These are phyloP conservation scores for Blepharisma stoltei DNA, from an alignment of 73 alveolate species.

Conservation along the genomic window DNA sequence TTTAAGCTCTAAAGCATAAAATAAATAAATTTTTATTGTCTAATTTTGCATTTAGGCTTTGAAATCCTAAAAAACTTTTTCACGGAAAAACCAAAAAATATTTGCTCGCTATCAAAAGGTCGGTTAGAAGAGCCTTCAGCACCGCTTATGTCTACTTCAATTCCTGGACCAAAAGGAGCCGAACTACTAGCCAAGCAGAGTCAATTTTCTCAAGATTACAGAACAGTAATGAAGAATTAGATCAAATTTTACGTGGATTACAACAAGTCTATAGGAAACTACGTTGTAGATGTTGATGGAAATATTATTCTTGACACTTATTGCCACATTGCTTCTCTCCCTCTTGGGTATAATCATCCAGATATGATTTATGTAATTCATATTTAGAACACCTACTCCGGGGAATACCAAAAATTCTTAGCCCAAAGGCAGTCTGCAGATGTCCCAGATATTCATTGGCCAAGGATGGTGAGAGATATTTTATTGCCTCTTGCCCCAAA, in stretches of 20 bases:
- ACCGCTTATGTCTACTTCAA: not conserved
- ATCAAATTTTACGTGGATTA: not conserved
- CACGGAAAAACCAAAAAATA: no score
- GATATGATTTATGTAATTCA: not conserved
- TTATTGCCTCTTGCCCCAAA: slow-evolving; percentile 23
- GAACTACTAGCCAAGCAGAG: not conserved
- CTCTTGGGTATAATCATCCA: slow-evolving; percentile 49
- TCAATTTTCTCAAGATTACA: not conserved
- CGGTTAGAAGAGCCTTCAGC: slow-evolving; percentile 16
- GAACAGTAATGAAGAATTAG: not conserved
- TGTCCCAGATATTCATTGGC: not conserved
- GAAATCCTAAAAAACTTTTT: no score
- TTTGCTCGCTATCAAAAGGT: no score
- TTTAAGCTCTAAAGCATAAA: no score
- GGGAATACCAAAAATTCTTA: not conserved
- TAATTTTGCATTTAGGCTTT: no score
- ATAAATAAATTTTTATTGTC: no score
- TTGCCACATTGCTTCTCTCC: slow-evolving; percentile 40
- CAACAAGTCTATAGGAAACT: slow-evolving; percentile 45
- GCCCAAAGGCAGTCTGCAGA: not conserved
- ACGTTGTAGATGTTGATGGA: slow-evolving; percentile 48
- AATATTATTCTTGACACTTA: slow-evolving; percentile 35
- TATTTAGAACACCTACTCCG: not conserved
- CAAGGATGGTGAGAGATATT: slow-evolving; percentile 5
- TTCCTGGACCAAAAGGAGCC: not conserved